phyloP scores from a whole-genome alignment of 2,329 filamentous ascomycete genomes.

The Pyrenochaeta sp. region DNA sequence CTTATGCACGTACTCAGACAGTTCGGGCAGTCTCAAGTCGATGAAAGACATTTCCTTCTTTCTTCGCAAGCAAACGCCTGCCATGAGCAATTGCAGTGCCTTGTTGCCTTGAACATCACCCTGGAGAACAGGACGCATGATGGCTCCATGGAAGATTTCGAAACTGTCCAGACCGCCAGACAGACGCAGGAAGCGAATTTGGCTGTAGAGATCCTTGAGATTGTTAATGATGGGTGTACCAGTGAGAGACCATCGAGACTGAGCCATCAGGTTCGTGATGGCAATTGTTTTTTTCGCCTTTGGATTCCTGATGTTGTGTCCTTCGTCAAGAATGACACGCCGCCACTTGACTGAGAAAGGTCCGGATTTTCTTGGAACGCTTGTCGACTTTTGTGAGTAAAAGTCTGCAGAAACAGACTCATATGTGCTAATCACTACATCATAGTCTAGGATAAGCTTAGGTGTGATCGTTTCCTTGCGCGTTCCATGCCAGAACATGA shows the following conservation, averaged over 20 bases:
- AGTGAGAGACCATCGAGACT: conserved; percentile 73
- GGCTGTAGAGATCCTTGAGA: conserved; percentile 80
- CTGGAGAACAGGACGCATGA: conserved; percentile 71
- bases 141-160: conserved; percentile 74
- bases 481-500: conserved; percentile 77
- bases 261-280: conserved; percentile 70
- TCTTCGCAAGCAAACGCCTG: conserved; percentile 79
- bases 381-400: conserved; percentile 54
- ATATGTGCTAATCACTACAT: conserved; percentile 86
- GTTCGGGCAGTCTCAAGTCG: conserved; percentile 77
- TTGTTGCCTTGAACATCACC: conserved; percentile 66
- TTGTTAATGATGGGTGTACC: conserved; percentile 79
- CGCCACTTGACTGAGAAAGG: conserved; percentile 75
- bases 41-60: conserved; percentile 90
- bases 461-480: conserved; percentile 58
- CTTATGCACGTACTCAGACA: conserved; percentile 79
- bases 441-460: conserved; percentile 68
- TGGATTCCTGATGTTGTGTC: conserved; percentile 79
- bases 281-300: conserved; percentile 75
- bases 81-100: conserved; percentile 78
- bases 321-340: conserved; percentile 60
- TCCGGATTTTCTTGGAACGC: conserved; percentile 35
- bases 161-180: conserved; percentile 77
- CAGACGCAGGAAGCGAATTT: conserved; percentile 78
- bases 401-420: conserved; percentile 75